Conservation (phyloP, 2,329 filamentous ascomycete species). For the Hypoxylon sp. region DNA sequence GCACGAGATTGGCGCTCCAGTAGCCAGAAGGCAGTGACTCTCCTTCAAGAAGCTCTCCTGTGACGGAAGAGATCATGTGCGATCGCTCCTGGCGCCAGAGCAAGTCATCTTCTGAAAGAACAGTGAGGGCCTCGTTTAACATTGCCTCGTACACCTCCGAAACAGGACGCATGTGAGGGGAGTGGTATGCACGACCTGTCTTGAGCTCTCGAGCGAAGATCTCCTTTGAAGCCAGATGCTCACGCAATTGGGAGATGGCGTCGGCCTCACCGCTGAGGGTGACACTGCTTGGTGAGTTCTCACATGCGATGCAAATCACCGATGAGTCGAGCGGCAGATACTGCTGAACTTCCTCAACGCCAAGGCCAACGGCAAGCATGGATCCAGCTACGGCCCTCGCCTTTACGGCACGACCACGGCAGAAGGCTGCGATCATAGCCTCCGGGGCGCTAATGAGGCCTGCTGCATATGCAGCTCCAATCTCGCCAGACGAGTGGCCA, state of each 20-base stretch:
- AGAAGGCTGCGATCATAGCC: slow-evolving; percentile 48
- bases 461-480: slow-evolving; percentile 59
- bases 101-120: slow-evolving; percentile 6
- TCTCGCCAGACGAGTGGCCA: slow-evolving; percentile 57
- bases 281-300: slow-evolving; percentile 60
- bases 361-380: slow-evolving; percentile 53
- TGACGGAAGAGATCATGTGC: slow-evolving; percentile 29
- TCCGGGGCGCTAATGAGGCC: slow-evolving; percentile 46
- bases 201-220: slow-evolving; percentile 61
- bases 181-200: slow-evolving; percentile 57
- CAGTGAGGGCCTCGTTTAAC: not conserved
- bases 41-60: slow-evolving; percentile 14
- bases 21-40: slow-evolving; percentile 40
- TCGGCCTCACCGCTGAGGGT: slow-evolving; percentile 62
- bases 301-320: slow-evolving; percentile 55
- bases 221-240: slow-evolving; percentile 56
- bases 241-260: slow-evolving; percentile 56
- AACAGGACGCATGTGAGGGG: slow-evolving; percentile 58
- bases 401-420: slow-evolving; percentile 37
- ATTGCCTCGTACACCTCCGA: slow-evolving; percentile 51
- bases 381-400: slow-evolving; percentile 36
- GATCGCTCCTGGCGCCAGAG: not conserved
- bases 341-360: slow-evolving; percentile 40
- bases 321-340: slow-evolving; percentile 43
- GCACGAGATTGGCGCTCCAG: slow-evolving; percentile 47